Evolutionary conservation across 768 basidiomycete species (phyloP), one percentile per base, ranked within the genome.

Genomic region (Lactarius akahatsu): DNA sequence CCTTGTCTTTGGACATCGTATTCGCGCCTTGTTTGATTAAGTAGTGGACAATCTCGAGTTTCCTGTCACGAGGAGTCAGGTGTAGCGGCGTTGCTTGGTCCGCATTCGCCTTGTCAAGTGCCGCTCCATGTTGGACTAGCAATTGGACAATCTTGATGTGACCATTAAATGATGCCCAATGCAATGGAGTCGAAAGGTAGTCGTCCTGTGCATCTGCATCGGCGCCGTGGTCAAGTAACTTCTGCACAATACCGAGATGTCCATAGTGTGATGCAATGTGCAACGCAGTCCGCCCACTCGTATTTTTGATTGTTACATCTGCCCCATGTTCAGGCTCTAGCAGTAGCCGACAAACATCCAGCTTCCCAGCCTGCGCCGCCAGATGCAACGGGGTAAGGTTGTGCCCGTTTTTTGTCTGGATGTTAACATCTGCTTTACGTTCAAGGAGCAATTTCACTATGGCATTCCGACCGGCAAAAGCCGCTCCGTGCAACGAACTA

Each of bases 221-320:
- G 6, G 64, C 64, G 2, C 52, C 50, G 30, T 30, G 32, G 16
- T 23, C 3, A 30, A 63, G 41, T 16, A 63, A 30, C 1, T 23
- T 2, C 15, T n/a, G 54, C 1, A 30, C n/a, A 15, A 45, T 13
- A 11, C 2, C 4, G 3, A 6, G 23, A 4, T 23, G 11, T 18
- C 47, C 47, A 11, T 23, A 0, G 0, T 11, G 20, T 5, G 55
- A 34, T 28, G 28, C 26, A 0, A 0, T 0, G 16, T 34, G n/a
- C 11, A 50, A 50, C 0, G 47, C 0, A 18, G 47, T 13, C n/a
- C 9, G 4, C 4, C 47, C 47, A 23, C n/a, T 6, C 3, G 3
- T 38, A 38, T 38, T 3, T 38, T 0, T 15, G 15, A 40, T 16
- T 6, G 15, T 11, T 11, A 50, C 11, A 11, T 50, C 4, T 23